Percentiles rank a stretch among this genome's conserved stretches.
phyloP scores from a whole-genome alignment of 306 rosid species.

The Abrus pulchellus region DNA sequence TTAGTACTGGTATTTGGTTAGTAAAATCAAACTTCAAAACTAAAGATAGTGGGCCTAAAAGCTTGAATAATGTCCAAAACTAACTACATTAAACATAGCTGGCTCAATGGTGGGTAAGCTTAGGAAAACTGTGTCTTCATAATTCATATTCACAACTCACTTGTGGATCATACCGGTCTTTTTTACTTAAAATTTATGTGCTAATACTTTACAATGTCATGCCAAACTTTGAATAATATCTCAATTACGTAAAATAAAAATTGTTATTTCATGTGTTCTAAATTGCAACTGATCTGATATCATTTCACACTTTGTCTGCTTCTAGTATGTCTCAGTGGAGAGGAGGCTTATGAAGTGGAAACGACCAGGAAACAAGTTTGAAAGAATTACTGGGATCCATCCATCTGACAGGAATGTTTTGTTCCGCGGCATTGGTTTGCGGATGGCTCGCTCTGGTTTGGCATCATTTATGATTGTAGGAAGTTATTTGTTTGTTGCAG shows the following conservation, averaged over 20 bases:
- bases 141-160: conserved; percentile 28
- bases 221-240: conserved; percentile 30
- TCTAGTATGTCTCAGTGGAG: conserved; percentile 78
- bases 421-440: conserved; percentile 71
- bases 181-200: conserved; percentile 22
- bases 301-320: conserved; percentile 36
- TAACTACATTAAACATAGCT: conserved; percentile 26
- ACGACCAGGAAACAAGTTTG: conserved; percentile 74
- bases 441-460: conserved; percentile 82
- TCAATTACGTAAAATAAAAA: conserved; percentile 23
- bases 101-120: background rate
- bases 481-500: conserved; percentile 72
- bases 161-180: background rate
- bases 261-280: background rate
- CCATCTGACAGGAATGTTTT: conserved; percentile 80
- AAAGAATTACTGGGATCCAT: conserved; percentile 78
- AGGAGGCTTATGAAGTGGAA: conserved; percentile 80
- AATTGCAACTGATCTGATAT: conserved; percentile 30
- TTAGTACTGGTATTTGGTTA: conserved; percentile 14
- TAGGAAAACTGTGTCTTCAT: conserved; percentile 11
- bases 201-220: conserved; percentile 28
- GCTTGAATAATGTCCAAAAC: conserved; percentile 4
- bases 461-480: conserved; percentile 78
- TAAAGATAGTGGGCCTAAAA: conserved; percentile 18
- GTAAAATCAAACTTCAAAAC: conserved; percentile 18